Evolutionary conservation across 2,329 filamentous ascomycete species (phyloP), one percentile per base, ranked within the genome.

Genomic region (Aspergillus persii): DNA sequence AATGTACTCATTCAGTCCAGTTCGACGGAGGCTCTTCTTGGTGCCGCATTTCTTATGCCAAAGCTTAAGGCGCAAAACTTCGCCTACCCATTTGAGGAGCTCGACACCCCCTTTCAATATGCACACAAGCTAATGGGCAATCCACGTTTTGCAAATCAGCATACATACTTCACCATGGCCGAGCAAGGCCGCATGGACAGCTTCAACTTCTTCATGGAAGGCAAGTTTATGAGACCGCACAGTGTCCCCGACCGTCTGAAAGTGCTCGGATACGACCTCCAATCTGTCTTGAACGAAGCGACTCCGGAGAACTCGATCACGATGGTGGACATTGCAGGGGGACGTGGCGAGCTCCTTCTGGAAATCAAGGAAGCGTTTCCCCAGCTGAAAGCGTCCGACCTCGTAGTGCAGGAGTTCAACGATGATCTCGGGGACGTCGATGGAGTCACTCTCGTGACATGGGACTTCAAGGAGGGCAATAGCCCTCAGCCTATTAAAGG

Each of bases 151-250:
- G 65, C 70, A 2, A 55, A 66, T 1, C 57, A 72, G 48, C 74
- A 77, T 55, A 72, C 73, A 0, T 77, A 76, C 50, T 67, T 68
- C 0, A 76, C 76, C 3, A 76, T 77, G 73, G 66, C 69, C 11
- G 60, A 57, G 1, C 67, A 73, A 56, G 71, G 69, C n/a, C 73
- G 74, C 4, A 75, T 77, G 69, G 68, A 70, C 26, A 76, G 74
- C 53, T 77, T 77, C 52, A 76, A 76, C 33, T 57, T 62, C n/a
- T 76, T 77, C 60, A 76, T 76, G 74, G 68, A 69, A 2, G 73
- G 74, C 53, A 76, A 76, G 53, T 76, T 76, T 36, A 63, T 70
- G 30, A 74, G 71, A 29, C 69, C 68, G n/a, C 65, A 66, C 5
- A 74, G 65, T 1, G 69, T 71, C 52, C 74, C 74, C 4, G 71